Conservation (phyloP, 257 asterid species). For the Sherardia arvensis region DNA sequence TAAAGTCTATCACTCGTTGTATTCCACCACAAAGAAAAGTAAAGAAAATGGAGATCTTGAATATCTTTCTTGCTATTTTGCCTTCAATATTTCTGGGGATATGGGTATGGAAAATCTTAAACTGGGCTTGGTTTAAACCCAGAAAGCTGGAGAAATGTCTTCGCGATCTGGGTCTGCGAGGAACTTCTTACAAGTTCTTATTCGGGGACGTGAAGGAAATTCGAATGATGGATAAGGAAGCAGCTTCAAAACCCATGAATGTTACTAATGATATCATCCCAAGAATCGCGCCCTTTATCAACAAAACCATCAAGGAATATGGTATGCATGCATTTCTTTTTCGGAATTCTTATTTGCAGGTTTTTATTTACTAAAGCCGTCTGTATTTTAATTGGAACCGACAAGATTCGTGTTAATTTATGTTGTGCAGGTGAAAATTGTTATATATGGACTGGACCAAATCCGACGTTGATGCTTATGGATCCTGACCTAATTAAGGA, state of each 20-base stretch:
- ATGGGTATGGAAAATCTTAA: slow-evolving; percentile 18
- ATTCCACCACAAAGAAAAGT: too few relatives aligned
- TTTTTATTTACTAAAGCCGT: too few relatives aligned
- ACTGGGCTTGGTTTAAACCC: slow-evolving; percentile 22
- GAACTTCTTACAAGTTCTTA: slow-evolving; percentile 20
- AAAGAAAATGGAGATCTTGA: too few relatives aligned
- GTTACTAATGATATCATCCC: slow-evolving; percentile 14
- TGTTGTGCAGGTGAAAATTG: neutral
- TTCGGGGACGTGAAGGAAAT: slow-evolving; percentile 24
- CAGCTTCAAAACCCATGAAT: slow-evolving; percentile 15
- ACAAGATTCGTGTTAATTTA: too few relatives aligned
- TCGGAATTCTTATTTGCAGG: too few relatives aligned
- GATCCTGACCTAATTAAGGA: neutral
- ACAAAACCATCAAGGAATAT: slow-evolving; percentile 13
- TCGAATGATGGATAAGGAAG: slow-evolving; percentile 8
- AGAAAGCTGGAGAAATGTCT: slow-evolving; percentile 23
- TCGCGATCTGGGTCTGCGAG: slow-evolving; percentile 17
- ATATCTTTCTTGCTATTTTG: too few relatives aligned
- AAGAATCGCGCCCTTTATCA: slow-evolving; percentile 16
- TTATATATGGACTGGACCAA: neutral
- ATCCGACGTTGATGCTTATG: neutral
- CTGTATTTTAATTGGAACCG: too few relatives aligned
- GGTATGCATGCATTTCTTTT: slow-evolving; percentile 12
- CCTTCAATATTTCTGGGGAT: neutral
- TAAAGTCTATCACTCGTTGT: too few relatives aligned